phyloP scores from a whole-genome alignment of 2,329 filamentous ascomycete species.

The Thelonectria blattea region DNA sequence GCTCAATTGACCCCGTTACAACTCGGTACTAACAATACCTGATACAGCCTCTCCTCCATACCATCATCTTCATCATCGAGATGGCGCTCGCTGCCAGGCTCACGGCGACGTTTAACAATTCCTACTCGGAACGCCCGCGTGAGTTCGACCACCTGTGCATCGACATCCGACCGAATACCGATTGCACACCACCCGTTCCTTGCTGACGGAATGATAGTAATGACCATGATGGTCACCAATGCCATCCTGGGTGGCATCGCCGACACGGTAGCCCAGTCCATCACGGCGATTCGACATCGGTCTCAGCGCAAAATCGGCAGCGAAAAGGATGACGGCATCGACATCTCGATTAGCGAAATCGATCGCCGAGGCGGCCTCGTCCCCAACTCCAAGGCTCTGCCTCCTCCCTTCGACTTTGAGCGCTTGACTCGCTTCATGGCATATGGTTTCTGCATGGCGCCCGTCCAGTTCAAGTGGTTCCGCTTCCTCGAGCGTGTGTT shows the following conservation, averaged over 20 bases:
- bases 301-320: slow-evolving; percentile 68
- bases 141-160: no score
- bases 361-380: slow-evolving; percentile 82
- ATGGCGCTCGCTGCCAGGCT: slow-evolving; percentile 85
- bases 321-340: slow-evolving; percentile 71
- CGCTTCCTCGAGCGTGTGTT: slow-evolving; percentile 81
- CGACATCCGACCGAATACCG: no score
- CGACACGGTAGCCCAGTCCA: slow-evolving; percentile 92
- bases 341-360: slow-evolving; percentile 88
- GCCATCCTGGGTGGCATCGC: slow-evolving; percentile 93
- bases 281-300: slow-evolving; percentile 80
- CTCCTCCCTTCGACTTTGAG: slow-evolving; percentile 94
- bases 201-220: slow-evolving; percentile 59
- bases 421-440: slow-evolving; percentile 94
- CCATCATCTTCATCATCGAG: slow-evolving; percentile 84
- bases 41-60: slow-evolving; percentile 82
- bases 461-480: slow-evolving; percentile 96
- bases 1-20: slow-evolving; percentile 23
- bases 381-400: slow-evolving; percentile 64
- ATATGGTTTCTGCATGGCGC: slow-evolving; percentile 96
- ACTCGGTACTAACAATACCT: slow-evolving; percentile 32
- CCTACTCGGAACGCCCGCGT: slow-evolving; percentile 60
- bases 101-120: slow-evolving; percentile 86
- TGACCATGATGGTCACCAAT: slow-evolving; percentile 99
- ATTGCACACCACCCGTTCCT: slow-evolving; percentile 2